These are phyloP conservation scores for Podaxis sp. DNA, from an alignment of 768 basidiomycete genomes.

Conservation along the genomic window DNA sequence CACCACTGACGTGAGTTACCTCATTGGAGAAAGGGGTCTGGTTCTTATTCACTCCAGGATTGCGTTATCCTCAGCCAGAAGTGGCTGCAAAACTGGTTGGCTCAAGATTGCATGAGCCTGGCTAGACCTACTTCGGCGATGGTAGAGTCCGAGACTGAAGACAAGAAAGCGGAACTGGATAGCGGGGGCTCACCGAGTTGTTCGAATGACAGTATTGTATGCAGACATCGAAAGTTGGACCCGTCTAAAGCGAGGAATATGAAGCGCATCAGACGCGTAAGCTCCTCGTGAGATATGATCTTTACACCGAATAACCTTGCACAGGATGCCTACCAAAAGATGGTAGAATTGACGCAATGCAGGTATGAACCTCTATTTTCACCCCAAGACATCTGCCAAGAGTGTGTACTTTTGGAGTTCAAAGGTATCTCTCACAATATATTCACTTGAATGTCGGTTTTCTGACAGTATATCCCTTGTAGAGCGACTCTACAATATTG, in stretches of 20 bases:
- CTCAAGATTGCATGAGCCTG: slow-evolving; percentile 32
- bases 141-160: not conserved
- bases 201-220: slow-evolving; percentile 47
- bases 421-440: slow-evolving; percentile 35
- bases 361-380: slow-evolving; percentile 43
- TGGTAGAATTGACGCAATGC: slow-evolving; percentile 40
- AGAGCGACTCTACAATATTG: slow-evolving; percentile 68
- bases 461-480: not conserved
- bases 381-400: slow-evolving; percentile 51
- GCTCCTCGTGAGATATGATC: slow-evolving; percentile 5
- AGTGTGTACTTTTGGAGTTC: slow-evolving; percentile 56
- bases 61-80: slow-evolving; percentile 56
- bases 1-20: slow-evolving; percentile 37
- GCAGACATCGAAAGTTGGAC: slow-evolving; percentile 58
- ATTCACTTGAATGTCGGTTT: not conserved
- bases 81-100: slow-evolving; percentile 60
- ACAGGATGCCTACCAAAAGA: slow-evolving; percentile 42
- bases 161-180: not conserved
- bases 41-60: slow-evolving; percentile 27
- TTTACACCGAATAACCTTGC: not conserved
- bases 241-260: slow-evolving; percentile 55
- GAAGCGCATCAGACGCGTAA: slow-evolving; percentile 63
- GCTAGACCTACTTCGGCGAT: not conserved
- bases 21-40: slow-evolving; percentile 4
- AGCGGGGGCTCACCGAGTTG: slow-evolving; percentile 19